phyloP scores from a whole-genome alignment of 306 rosid species.

The Ormosia semicastrata region DNA sequence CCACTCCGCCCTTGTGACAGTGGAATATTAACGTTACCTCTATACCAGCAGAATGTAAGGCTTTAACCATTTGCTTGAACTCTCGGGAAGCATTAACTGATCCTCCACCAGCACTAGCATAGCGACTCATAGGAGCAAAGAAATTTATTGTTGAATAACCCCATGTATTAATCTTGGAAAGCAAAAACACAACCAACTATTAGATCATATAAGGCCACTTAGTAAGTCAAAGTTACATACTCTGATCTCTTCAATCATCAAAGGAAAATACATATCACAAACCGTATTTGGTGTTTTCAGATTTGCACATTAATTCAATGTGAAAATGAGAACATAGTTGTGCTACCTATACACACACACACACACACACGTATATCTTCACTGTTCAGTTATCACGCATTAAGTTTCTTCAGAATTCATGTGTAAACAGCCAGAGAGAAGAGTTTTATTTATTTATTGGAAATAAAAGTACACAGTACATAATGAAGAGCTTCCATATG shows the following conservation, averaged over 20 bases:
- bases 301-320: background rate
- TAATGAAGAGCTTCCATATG: background rate
- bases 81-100: conserved; percentile 81
- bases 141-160: conserved; percentile 97
- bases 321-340: background rate
- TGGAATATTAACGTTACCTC: conserved; percentile 56
- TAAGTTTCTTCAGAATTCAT: background rate
- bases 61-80: conserved; percentile 92
- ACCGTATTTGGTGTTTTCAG: background rate
- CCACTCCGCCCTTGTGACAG: background rate
- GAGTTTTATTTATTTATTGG: background rate
- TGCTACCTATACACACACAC: background rate
- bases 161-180: conserved; percentile 88
- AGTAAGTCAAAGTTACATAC: conserved; percentile 19
- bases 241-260: conserved; percentile 12
- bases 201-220: conserved; percentile 18
- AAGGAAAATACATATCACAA: background rate
- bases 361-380: background rate
- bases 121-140: conserved; percentile 98
- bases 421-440: background rate
- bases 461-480: conserved; percentile 9
- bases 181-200: conserved; percentile 16
- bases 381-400: background rate
- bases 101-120: conserved; percentile 96
- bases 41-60: conserved; percentile 90